Conservation (phyloP, 192 early-diverging fungal genomes). For the Coemansia sp. region DNA sequence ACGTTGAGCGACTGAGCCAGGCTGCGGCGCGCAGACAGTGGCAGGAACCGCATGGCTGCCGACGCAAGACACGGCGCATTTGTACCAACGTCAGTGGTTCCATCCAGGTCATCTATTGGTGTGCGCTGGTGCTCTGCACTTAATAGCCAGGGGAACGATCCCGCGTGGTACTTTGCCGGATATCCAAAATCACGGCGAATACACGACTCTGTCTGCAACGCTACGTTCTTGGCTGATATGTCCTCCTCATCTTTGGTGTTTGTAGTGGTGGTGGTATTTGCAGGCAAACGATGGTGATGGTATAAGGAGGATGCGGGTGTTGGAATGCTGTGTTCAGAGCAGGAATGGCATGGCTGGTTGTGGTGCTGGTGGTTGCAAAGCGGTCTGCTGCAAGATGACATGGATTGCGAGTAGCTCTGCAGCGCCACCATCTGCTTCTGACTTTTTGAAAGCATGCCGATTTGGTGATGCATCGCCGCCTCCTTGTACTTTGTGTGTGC, state of each 20-base stretch:
- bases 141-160: slow-evolving; percentile 47
- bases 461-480: neutral
- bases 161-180: slow-evolving; percentile 36
- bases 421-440: slow-evolving; percentile 10
- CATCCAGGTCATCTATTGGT: slow-evolving; percentile 38
- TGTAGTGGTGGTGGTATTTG: neutral
- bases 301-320: neutral
- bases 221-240: neutral
- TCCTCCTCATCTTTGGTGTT: neutral
- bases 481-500: neutral
- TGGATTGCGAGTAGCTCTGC: neutral
- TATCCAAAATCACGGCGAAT: slow-evolving; percentile 33
- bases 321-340: neutral
- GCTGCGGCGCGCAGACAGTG: slow-evolving; percentile 22
- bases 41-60: slow-evolving; percentile 15
- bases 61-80: neutral
- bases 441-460: slow-evolving; percentile 1
- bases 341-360: neutral
- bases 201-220: slow-evolving; percentile 2
- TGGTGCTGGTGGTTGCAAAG: slow-evolving; percentile 4
- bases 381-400: neutral
- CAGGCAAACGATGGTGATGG: neutral
- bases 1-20: slow-evolving; percentile 45
- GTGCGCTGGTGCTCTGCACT: slow-evolving; percentile 51
- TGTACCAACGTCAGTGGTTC: neutral